Base-by-base conservation (phyloP, 2,329 filamentous ascomycete genomes). In the Fusarium bactridioides region DNA sequence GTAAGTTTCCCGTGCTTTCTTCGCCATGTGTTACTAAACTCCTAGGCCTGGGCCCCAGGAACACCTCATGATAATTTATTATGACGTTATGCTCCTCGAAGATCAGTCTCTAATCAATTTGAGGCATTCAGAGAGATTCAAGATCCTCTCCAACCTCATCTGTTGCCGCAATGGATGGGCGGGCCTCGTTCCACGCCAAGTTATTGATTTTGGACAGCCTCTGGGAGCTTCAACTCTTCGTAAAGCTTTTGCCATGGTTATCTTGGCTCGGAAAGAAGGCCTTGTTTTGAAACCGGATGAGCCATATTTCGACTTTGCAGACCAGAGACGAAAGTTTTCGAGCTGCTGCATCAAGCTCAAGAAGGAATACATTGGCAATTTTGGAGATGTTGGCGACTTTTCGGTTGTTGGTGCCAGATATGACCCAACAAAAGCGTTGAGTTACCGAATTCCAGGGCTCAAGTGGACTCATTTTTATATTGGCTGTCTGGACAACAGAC, bases 301-400 rank as follows among this genome's bases (percentile, higher is more conserved):
- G 29, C 90, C 94, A 0, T 97, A 97, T 78, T 93, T 97, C 70
- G 84, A 89, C 61, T 88, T 86, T 71, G 78, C 69, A 35, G 76
- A 76, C 48, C 75, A 72, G 50, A 74, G 75, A 45, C 74, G 82
- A 74, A 70, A 84, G 35, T 84, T 83, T 65, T 78, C 80, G 6
- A 84, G 84, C 19, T 85, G 83, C 63, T 92, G 90, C 78, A 93
- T 97, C 77, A 97, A 97, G 81, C 81, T 97, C 45, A 97, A 97
- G 80, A 94, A 94, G 76, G 93, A 96, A 77, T 97, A 97, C 76
- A 82, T 97, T 41, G 86, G 87, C 31, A 90, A 90, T 6, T 89
- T 95, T 78, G 94, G 94, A 2, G 94, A 97, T 67, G 89, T 94
- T 35, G 93, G 93, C 15, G 95, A 97, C 79, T 93, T 97, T 78